Percentiles rank a stretch among this genome's conserved stretches.
phyloP scores from a whole-genome alignment of 1,284 basidiomycete species.

The Sporisorium scitamineum region DNA sequence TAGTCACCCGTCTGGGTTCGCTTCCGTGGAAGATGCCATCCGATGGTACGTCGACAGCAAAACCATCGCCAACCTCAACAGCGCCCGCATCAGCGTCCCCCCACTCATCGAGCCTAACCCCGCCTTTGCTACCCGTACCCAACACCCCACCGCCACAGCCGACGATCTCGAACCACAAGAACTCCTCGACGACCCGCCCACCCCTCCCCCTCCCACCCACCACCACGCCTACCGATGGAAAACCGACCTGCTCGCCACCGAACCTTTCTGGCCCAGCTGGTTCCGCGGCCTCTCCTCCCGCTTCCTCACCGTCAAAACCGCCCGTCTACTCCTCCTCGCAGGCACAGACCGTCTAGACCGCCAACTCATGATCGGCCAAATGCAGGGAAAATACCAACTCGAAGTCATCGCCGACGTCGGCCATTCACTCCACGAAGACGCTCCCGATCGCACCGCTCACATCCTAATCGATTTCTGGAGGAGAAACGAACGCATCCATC shows the following conservation, averaged over 20 bases:
- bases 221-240: conserved; percentile 76
- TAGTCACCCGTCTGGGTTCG: conserved; percentile 84
- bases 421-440: conserved; percentile 95
- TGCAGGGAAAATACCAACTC: conserved; percentile 90
- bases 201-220: not conserved
- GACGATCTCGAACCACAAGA: conserved; percentile 32
- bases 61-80: conserved; percentile 62
- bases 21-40: conserved; percentile 83
- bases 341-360: conserved; percentile 92
- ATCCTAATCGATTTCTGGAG: conserved; percentile 89
- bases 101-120: conserved; percentile 55
- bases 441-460: conserved; percentile 82
- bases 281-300: conserved; percentile 83
- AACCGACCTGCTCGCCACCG: conserved; percentile 84
- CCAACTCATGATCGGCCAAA: conserved; percentile 96
- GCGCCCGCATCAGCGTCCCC: conserved; percentile 65
- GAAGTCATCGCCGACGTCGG: conserved; percentile 87
- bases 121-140: not conserved
- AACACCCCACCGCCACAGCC: not conserved
- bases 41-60: conserved; percentile 84
- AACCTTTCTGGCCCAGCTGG: conserved; percentile 94
- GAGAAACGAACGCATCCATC: conserved; percentile 77
- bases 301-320: conserved; percentile 82
- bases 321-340: conserved; percentile 87
- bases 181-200: conserved; percentile 6